Percentiles rank a stretch among this genome's conserved stretches.
phyloP scores from a whole-genome alignment of 345 rosid genomes.

The Gossypium stocksii region DNA sequence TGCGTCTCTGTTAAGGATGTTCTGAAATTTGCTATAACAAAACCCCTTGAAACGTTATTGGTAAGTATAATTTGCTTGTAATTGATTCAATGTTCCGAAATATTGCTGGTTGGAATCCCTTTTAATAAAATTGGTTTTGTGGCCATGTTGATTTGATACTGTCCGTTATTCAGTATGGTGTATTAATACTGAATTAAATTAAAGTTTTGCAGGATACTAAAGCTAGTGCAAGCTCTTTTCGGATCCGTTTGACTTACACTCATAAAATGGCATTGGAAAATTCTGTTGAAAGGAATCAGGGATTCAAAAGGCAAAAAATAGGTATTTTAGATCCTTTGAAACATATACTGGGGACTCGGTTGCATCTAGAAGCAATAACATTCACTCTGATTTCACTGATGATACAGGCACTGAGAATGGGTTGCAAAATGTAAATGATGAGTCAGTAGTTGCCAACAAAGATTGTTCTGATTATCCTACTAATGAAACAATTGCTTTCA shows the following conservation, averaged over 20 bases:
- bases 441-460: slow-evolving; percentile 9
- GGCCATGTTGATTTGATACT: background rate
- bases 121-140: background rate
- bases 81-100: background rate
- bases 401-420: slow-evolving; percentile 26
- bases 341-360: background rate
- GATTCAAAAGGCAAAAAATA: slow-evolving; percentile 64
- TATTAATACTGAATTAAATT: slow-evolving; percentile 25
- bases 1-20: slow-evolving; percentile 62
- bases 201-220: slow-evolving; percentile 68
- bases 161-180: background rate
- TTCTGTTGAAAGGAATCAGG: slow-evolving; percentile 30
- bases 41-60: slow-evolving; percentile 50
- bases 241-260: slow-evolving; percentile 63
- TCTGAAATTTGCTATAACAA: slow-evolving; percentile 49
- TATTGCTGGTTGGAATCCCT: background rate
- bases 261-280: slow-evolving; percentile 30
- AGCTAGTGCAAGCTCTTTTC: slow-evolving; percentile 51
- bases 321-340: slow-evolving; percentile 29
- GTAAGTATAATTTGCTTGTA: slow-evolving; percentile 34
- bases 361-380: background rate
- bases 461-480: slow-evolving; percentile 15
- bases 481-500: slow-evolving; percentile 16
- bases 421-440: slow-evolving; percentile 21
- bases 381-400: slow-evolving; percentile 1